Base-by-base conservation (phyloP, 306 rosid species). In the Prinsepia uniflora region DNA sequence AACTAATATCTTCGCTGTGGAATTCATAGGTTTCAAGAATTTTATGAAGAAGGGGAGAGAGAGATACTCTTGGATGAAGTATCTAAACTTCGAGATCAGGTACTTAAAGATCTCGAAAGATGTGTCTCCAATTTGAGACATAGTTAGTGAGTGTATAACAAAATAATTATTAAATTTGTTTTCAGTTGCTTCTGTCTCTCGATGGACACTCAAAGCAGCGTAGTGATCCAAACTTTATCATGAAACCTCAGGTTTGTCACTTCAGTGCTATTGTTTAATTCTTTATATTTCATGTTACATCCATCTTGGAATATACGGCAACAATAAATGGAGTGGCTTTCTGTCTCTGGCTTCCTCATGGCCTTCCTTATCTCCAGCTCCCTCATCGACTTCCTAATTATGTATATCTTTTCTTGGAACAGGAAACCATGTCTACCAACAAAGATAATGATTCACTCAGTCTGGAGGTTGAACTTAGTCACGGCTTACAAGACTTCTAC, bases 1-100 rank as follows among this genome's bases (percentile, higher is more conserved):
- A 50, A 15, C 71, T 65, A 14, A 54, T 49, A 20, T 47, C 17
- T 71, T 74, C 57, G 62, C 41, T 12, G 53, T 81, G 77, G 55
- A 60, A 79, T 69, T 72, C 49, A n/a, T 83, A 94, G 99, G 76
- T 91, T 73, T 82, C 91, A 94, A 91, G 99, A 91, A 78, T 94
- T 89, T 78, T 91, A 94, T 81, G 97, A 84, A 77, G 99, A 87
- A 75, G 97, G 96, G 61, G 99, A 94, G 87, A 87, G 97, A 75
- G 99, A 89, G 65, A 81, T 87, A 79, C 88, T 91, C 34, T 66
- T 87, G 71, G 66, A 67, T 7, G 99, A 94, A 81, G 83, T 94
- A 10, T 86, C 97, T 48, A 74, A 67, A 63, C 71, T 86, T 76
- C 87, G 91, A 72, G 95, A 89, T 70, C 97, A 94, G 97, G 99